Base-by-base conservation (phyloP, 805 yeast species). In the Alloascoidea africana region DNA sequence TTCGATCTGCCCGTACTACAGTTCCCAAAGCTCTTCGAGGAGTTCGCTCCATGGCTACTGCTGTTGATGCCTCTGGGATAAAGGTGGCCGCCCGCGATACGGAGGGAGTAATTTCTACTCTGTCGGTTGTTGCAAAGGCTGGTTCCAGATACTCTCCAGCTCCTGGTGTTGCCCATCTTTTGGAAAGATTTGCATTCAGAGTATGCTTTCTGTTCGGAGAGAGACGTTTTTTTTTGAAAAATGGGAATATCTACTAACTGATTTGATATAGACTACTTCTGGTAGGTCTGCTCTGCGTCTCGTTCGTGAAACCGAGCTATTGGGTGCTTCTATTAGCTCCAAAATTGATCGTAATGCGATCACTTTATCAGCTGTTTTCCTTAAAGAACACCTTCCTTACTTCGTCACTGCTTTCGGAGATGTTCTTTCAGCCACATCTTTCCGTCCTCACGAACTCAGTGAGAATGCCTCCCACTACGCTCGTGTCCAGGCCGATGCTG, bases 271-370 rank as follows among this genome's bases (percentile, higher is more conserved):
- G 56, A 78, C 81, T 69, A 85, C 95, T 40, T 67, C 68, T 44
- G 59, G 73, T 50, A 84, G 85, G 60, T 80, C 96, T 14, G 95
- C 91, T 16, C 70, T 91, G 56, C 82, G 97, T 66, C 68, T 87
- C 53, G 81, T 86, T 54, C 82, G 98, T 63, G 98, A 91, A 65
- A 65, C 87, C 37, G 98, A 89, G 66, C 73, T 91, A 46, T 68
- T 89, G 46, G 97, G 98, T 48, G 97, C 95, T 56, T 62, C 60
- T 42, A 72, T 85, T 59, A 54, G 69, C 36, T 66, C 94, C 34
- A 51, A 55, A 40, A 77, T 85, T 49, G 75, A 82, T 59, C 80
- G 96, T 67, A 97, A 91, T 57, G 67, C 78, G 51, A 72, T 91
- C 46, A 73, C 82, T 44, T 71, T 89, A 53, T 70, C 73, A 48